These are phyloP conservation scores for Aspergillus egyptiacus DNA, from an alignment of 495 filamentous ascomycete genomes.

Conservation along the genomic window DNA sequence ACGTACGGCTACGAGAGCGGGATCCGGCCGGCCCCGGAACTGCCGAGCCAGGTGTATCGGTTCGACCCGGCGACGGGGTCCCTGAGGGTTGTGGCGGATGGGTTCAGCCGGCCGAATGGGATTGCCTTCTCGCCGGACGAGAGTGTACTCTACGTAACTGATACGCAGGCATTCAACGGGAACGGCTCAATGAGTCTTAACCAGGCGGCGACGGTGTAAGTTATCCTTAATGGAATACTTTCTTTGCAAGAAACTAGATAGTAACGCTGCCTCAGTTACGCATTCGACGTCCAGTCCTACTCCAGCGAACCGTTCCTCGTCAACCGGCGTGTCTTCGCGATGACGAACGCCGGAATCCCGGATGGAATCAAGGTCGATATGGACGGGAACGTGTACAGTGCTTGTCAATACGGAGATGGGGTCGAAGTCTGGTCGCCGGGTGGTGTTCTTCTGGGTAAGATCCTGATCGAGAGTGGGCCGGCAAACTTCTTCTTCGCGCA, in stretches of 20 bases:
- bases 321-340: slow-evolving; percentile 55
- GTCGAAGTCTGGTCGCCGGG: slow-evolving; percentile 54
- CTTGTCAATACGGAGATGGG: slow-evolving; percentile 55
- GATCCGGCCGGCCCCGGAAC: slow-evolving; percentile 44
- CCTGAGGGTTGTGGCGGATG: slow-evolving; percentile 49
- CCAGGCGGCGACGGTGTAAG: slow-evolving; percentile 23
- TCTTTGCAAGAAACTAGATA: neutral
- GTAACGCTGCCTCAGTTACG: slow-evolving; percentile 18
- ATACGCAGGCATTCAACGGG: slow-evolving; percentile 44
- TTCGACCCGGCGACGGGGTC: slow-evolving; percentile 42
- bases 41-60: slow-evolving; percentile 54
- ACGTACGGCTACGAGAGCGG: slow-evolving; percentile 54
- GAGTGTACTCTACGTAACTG: slow-evolving; percentile 47
- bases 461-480: slow-evolving; percentile 35
- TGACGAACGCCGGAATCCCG: slow-evolving; percentile 47
- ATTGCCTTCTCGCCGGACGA: slow-evolving; percentile 54
- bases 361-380: slow-evolving; percentile 58
- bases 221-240: too few species aligned
- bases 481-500: slow-evolving; percentile 43
- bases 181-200: slow-evolving; percentile 22
- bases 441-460: slow-evolving; percentile 52
- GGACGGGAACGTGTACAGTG: slow-evolving; percentile 55
- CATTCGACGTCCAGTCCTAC: slow-evolving; percentile 20
- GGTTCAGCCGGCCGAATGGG: slow-evolving; percentile 51
- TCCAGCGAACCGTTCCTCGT: slow-evolving; percentile 34